Evolutionary conservation across 148 eudicot genomes (phyloP), one percentile per base, ranked within the genome.

Genomic region (Camellia granthamiana): DNA sequence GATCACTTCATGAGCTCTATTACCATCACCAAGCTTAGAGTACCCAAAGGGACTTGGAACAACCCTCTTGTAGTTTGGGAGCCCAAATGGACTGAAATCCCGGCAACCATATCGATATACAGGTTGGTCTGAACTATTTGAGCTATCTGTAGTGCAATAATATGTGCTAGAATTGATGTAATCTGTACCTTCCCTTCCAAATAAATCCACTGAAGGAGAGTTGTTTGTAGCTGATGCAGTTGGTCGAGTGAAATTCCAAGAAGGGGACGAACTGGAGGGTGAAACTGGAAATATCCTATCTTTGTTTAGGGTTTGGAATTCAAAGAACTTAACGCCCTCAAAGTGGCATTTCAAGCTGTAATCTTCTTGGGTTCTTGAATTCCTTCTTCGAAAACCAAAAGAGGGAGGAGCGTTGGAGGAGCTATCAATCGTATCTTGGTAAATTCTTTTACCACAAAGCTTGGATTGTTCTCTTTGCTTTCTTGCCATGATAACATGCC

Each of bases 401-500:
- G 74, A 38, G 14, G 74, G 60, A 44, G 81, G 55, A 58, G 60
- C 79, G 41, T 5, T 49, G 52, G 82, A 54, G 30, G 80, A 67
- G 56, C 69, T 60, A 2, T 5, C 7, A 67, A 66, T 46, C 56
- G 69, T 66, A 23, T 83, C 84, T 49, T 80, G 80, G 61, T 62
- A 59, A 19, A 52, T 81, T 77, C 85, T 79, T 58, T 86, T 88
- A 18, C 83, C 83, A 13, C 83, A 82, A 2, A 88, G 76, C 82
- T 86, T 94, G 58, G 93, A 86, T 80, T 85, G 82, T 67, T 94
- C 92, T 77, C 98, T 83, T 87, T 94, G 93, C 79, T 85, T 91
- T 77, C 97, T 87, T 55, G 98, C 98, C 97, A 88, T 94, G 70
- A 94, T 90, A 41, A 94, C 98, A 83, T 92, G 98, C 98, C 97